Base-by-base conservation (phyloP, 208 protist genomes). In the Leishmania turanica region DNA sequence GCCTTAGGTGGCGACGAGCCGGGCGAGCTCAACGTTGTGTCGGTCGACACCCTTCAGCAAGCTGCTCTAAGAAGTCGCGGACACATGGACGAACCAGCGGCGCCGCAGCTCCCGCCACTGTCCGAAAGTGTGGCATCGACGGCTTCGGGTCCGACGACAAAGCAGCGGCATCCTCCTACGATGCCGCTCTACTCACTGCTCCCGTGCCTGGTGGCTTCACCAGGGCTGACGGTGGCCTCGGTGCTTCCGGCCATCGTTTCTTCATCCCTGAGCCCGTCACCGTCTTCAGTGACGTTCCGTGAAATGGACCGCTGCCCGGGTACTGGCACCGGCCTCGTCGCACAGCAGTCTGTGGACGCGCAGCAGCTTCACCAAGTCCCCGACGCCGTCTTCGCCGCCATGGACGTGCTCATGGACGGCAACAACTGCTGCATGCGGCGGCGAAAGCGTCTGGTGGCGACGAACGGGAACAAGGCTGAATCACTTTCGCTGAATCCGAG, bases 331-430 rank as follows among this genome's bases (percentile, higher is more conserved):
- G 79, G 73, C 9, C 73, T 62, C 7, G 68, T 84, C n/a, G 72
- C 70, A 21, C 80, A 83, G 78, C 74, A 81, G 54, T 58, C 86
- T 13, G 76, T 89, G 0, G 86, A 89, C 68, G 47, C 53, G 3
- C 34, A 53, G 51, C 75, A 83, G 45, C 77, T 91, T 1, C 68
- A 81, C 34, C 45, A 40, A 17, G 42, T 91, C 19, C 69, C 58
- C 66, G 64, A 65, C 21, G 53, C 80, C 11, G 84, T 86, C 2
- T 96, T 89, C 75, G 83, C 82, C 17, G 77, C 81, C 7, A 82
- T 96, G 71, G 90, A 95, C 78, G 84, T 96, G n/a, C 75, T 82
- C 24, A 83, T 96, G 85, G 93, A 96, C 75, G 93, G 91, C 21
- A 96, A 96, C 73, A 89, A 87, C 72, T 87, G 85, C 62, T 88